Base-by-base conservation (phyloP, 768 basidiomycete species). In the Kwoniella newhampshirensis region DNA sequence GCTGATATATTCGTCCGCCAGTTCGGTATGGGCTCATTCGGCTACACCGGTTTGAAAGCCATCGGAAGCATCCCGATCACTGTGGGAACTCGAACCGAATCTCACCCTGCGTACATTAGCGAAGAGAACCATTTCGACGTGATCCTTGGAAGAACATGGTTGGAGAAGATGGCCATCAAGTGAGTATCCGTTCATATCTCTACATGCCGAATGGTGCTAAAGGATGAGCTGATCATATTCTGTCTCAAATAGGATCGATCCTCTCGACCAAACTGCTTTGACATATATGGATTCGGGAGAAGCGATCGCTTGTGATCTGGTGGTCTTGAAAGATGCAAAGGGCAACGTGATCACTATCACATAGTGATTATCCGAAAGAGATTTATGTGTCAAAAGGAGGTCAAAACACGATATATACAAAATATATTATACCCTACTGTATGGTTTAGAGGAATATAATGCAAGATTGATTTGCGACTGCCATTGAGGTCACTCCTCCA, bases 101-200 rank as follows among this genome's bases (percentile, higher is more conserved):
- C 65, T 25, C 78, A 78, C 56, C 68, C 83, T 0, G 92, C 97
- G 8, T 92, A 89, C 76, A 82, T 98, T 27, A 87, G 89, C 3
- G 96, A 99, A 72, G 93, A 96, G 73, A 86, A 87, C 0, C 91
- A 97, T 70, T 98, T 98, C 76, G 92, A 96, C 67, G 89, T 97
- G 44, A 87, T 98, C 4, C 82, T 98, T 5, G 93, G 93, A 1
- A 81, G 93, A 23, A 85, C 85, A 21, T 92, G 81, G 78, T 77
- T 81, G 75, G 81, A 82, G 68, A 77, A 75, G 59, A 81, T 90
- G 64, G 87, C 87, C 70, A 85, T 98, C 62, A 87, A 75, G 71
- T 76, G 63, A 48, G 73, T 71, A 9, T 41, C 27, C 9, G 17
- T 44, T 36, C 12, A 17, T 50, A 4, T n/a, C n/a, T n/a, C n/a